Base-by-base conservation (phyloP, 1,284 basidiomycete species). In the Fereydounia khargensis region DNA sequence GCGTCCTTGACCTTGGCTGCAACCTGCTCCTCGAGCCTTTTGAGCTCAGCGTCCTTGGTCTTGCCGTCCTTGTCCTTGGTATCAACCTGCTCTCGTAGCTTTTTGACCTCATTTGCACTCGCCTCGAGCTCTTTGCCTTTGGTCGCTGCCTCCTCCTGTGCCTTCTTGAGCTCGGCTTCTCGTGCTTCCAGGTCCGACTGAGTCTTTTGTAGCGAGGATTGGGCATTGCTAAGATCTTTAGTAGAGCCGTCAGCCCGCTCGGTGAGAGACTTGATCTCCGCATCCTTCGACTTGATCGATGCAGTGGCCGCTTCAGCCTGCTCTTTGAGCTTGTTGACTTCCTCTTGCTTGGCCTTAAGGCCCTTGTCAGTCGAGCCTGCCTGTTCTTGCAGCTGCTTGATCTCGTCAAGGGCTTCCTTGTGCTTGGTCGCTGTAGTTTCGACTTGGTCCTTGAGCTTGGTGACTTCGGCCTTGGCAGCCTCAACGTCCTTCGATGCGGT, bases 361-460 rank as follows among this genome's bases (percentile, higher is more conserved):
- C 16, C 47, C 14, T 38, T 16, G 14, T 65, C 44, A 32, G 43
- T 36, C 5, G 54, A 30, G 11, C 35, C 41, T 3, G 35, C 51
- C 18, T 42, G 41, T 18, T 54, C 42, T 21, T 22, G 22, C 8
- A 46, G 47, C 45, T 37, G 39, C 23, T 47, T 30, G 40, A 42
- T 22, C 28, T 58, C 42, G 0, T 28, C 32, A 7, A 28, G 19
- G 4, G 45, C 37, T 1, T 39, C 22, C 14, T 33, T n/a, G 20
- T 54, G 50, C 44, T 58, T 50, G 33, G 11, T 19, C 20, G 58
- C 55, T 16, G 35, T 31, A 3, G 27, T 27, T 13, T 28, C 37
- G 2, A 42, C 27, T 32, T 61, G 46, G 14, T 33, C 45, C 20
- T 24, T 45, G 10, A 35, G 30, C 19, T 30, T 35, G 20, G 16